Percentiles rank a stretch among this genome's conserved stretches.
phyloP scores from a whole-genome alignment of 345 rosid species.

The Pistacia integerrima region DNA sequence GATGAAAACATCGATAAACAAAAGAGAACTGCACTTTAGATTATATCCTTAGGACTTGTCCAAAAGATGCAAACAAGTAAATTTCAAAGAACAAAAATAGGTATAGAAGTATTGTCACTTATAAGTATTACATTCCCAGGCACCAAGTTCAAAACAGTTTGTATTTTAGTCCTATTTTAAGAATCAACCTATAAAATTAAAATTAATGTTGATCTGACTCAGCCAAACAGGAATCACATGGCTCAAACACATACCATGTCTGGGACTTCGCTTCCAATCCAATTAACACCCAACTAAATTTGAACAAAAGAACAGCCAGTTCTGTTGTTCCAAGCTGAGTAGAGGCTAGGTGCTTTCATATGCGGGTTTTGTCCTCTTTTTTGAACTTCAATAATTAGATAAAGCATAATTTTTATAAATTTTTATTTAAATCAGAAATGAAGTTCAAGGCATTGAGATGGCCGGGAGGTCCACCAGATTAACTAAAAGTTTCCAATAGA shows the following conservation, averaged over 20 bases:
- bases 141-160: neutral
- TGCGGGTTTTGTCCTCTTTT: neutral
- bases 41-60: neutral
- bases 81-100: neutral
- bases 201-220: neutral
- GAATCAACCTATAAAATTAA: neutral
- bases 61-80: neutral
- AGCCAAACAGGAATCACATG: neutral
- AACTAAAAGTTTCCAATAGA: too few relatives aligned
- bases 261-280: neutral
- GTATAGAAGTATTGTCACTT: neutral
- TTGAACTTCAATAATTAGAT: neutral
- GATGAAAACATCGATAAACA: conserved; percentile 10
- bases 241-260: neutral
- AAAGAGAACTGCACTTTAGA: conserved; percentile 6
- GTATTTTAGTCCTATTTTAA: neutral
- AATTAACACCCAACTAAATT: neutral
- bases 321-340: neutral
- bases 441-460: too few relatives aligned
- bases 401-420: too few relatives aligned
- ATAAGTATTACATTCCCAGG: neutral
- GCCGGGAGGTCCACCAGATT: too few relatives aligned
- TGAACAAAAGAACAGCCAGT: neutral
- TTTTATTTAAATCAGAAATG: too few relatives aligned
- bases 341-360: too few relatives aligned